These are phyloP conservation scores for Coelastrella sp. DNA, from an alignment of 139 green algal species.

Conservation along the genomic window DNA sequence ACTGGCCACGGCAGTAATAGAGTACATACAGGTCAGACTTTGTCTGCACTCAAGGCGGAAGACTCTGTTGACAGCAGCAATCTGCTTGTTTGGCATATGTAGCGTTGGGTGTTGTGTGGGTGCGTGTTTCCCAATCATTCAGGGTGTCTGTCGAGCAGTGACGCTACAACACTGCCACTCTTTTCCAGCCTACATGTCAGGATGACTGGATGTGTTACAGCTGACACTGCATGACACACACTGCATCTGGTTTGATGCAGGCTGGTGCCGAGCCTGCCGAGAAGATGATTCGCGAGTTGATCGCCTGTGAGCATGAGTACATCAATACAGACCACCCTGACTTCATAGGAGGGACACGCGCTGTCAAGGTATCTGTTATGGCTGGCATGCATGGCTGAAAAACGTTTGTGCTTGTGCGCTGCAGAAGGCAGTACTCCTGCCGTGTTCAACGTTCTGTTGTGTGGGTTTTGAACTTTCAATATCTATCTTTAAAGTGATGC, in stretches of 20 bases:
- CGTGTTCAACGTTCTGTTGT: no score
- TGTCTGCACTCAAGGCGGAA: no score
- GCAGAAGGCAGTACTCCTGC: no score
- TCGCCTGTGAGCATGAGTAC: constrained; percentile 94
- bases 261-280: constrained; percentile 70
- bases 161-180: no score
- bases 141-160: no score
- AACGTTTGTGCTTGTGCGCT: neutral
- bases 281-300: constrained; percentile 75
- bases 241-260: neutral
- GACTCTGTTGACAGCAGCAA: no score
- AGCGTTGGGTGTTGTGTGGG: no score
- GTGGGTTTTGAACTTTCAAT: no score
- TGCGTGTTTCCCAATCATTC: no score
- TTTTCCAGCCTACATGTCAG: no score
- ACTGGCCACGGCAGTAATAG: constrained; percentile 75
- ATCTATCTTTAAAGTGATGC: no score
- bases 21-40: constrained; percentile 78
- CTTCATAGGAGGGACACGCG: constrained; percentile 88
- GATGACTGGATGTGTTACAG: neutral
- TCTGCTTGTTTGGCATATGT: no score
- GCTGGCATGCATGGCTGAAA: constrained; percentile 19
- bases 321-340: constrained; percentile 97
- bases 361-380: constrained; percentile 76
- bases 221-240: neutral